phyloP scores from a whole-genome alignment of 371 early-diverging fungal genomes.

The Circinella umbellata region DNA sequence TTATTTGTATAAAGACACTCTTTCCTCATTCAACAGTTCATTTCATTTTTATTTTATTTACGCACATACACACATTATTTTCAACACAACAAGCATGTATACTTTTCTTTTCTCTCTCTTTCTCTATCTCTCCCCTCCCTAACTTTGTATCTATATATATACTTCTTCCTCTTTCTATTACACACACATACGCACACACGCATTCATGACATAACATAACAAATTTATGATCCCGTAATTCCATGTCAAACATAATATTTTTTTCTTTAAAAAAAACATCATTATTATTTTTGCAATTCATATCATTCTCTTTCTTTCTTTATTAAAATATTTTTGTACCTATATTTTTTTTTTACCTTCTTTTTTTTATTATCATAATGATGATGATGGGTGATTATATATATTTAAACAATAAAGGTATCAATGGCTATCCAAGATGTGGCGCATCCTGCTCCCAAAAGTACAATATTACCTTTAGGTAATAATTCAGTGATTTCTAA shows the following conservation, averaged over 20 bases:
- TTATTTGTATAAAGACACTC: no score
- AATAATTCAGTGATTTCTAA: background rate
- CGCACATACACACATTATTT: background rate
- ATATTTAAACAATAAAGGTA: background rate
- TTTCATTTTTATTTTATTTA: no score
- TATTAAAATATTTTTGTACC: no score
- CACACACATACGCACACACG: background rate
- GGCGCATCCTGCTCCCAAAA: conserved; percentile 30
- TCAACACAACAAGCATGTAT: background rate
- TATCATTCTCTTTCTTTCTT: background rate
- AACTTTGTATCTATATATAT: no score
- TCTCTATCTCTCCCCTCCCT: no score
- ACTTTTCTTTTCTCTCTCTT: background rate
- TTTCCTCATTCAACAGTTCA: no score
- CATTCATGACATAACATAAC: background rate
- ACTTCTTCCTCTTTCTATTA: no score
- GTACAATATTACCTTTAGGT: conserved; percentile 4
- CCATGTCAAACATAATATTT: background rate
- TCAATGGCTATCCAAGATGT: conserved; percentile 27
- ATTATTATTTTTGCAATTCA: background rate
- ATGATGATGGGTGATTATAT: no score
- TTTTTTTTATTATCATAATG: no score
- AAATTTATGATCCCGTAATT: no score
- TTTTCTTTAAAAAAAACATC: background rate
- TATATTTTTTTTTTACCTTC: no score